Evolutionary conservation across 2,329 filamentous ascomycete species (phyloP), one percentile per base, ranked within the genome.

Genomic region (Daldinia sp.): DNA sequence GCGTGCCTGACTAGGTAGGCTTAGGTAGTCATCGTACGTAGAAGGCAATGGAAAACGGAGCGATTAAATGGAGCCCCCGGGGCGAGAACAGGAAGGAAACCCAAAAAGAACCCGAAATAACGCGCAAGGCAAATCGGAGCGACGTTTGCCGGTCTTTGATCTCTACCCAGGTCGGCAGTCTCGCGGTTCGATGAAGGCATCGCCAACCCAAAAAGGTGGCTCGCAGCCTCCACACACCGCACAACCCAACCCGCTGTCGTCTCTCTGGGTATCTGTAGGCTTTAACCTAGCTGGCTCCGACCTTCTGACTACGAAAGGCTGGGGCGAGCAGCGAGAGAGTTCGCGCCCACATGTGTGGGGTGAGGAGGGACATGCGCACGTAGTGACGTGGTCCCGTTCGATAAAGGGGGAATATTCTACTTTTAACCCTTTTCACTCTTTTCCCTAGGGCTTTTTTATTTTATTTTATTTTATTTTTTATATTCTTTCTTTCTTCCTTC

Each of bases 371-470:
- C 67, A 63, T 70, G 67, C 67, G 71, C 43, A 58, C 37, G 45
- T 47, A 58, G 63, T 72, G 71, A 73, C 71, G 71, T 73, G 70
- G 70, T 73, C 64, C 65, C 67, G 68, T 68, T 68, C 66, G 67
- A 70, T 64, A 67, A 70, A 69, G 66, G 64, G 58, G 58, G 51
- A 64, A 62, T 64, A 65, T 45, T 47, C 43, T 47, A 8, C 15
- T 25, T 27, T 17, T 13, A 61, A 51, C 51, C 50, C 56, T 37
- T 51, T 48, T 17, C 57, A n/a, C n/a, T n/a, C n/a, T n/a, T n/a
- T n/a, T n/a, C n/a, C n/a, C n/a, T n/a, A n/a, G n/a, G n/a, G n/a
- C n/a, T n/a, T n/a, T n/a, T n/a, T n/a, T n/a, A n/a, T n/a, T n/a
- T n/a, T n/a, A n/a, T n/a, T n/a, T n/a, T n/a, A n/a, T n/a, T n/a